These are phyloP conservation scores for Bjerkandera adusta DNA, from an alignment of 1,284 basidiomycete genomes.

Conservation along the genomic window DNA sequence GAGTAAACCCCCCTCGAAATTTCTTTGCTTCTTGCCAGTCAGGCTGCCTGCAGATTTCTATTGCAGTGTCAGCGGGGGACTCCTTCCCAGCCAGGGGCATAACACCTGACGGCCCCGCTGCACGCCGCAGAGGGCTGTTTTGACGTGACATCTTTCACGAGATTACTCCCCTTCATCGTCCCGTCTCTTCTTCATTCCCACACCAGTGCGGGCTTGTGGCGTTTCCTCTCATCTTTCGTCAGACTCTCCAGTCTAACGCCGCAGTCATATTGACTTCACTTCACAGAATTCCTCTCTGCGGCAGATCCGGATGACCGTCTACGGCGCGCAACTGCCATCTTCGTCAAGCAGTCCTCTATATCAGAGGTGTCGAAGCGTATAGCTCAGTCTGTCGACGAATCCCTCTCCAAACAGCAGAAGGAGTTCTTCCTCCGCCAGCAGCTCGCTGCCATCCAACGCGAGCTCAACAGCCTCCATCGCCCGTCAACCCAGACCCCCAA, in stretches of 20 bases:
- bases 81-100: too few species aligned
- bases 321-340: constrained; percentile 60
- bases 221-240: constrained; percentile 2
- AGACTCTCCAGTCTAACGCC: too few species aligned
- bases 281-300: constrained; percentile 55
- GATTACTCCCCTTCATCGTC: too few species aligned
- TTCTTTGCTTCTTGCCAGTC: too few species aligned
- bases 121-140: too few species aligned
- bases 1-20: constrained; percentile 31
- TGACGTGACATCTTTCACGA: too few species aligned
- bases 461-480: constrained; percentile 65
- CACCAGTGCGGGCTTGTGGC: too few species aligned
- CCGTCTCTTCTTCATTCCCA: too few species aligned
- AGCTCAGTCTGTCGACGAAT: constrained; percentile 73
- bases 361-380: constrained; percentile 78
- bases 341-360: constrained; percentile 70
- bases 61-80: too few species aligned
- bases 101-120: too few species aligned
- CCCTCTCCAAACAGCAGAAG: constrained; percentile 78
- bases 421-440: constrained; percentile 85
- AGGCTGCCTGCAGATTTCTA: too few species aligned
- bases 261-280: not conserved
- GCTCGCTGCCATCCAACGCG: constrained; percentile 85
- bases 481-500: constrained; percentile 22
- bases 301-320: constrained; percentile 58